Conservation (phyloP, 805 yeast species). For the Spathaspora boniae region DNA sequence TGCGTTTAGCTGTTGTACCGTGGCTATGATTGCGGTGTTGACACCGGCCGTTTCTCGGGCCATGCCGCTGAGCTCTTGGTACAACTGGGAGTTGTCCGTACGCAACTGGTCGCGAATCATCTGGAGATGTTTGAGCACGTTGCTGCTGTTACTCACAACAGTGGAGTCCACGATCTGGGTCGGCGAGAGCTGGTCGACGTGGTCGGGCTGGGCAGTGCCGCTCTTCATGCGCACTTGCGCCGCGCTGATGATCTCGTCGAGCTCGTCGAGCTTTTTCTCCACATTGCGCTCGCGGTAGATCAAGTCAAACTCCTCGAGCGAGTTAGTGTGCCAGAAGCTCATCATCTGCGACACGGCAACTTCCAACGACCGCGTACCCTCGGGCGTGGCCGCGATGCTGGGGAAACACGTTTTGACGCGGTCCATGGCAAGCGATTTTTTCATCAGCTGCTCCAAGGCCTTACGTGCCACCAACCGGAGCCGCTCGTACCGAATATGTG, state of each 20-base stretch:
- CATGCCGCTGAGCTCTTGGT: slow-evolving; percentile 18
- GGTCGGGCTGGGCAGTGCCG: slow-evolving; percentile 16
- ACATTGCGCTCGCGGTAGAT: slow-evolving; percentile 49
- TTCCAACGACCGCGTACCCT: slow-evolving; percentile 42
- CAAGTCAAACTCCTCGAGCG: slow-evolving; percentile 50
- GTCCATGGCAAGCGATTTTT: slow-evolving; percentile 46
- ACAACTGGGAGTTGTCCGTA: slow-evolving; percentile 30
- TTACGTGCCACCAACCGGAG: slow-evolving; percentile 48
- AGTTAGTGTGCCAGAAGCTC: slow-evolving; percentile 48
- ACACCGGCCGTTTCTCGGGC: slow-evolving; percentile 19
- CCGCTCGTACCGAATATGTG: slow-evolving; percentile 44
- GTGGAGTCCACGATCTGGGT: slow-evolving; percentile 32
- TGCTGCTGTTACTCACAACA: slow-evolving; percentile 17
- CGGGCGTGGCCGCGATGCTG: slow-evolving; percentile 40
- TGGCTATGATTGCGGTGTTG: slow-evolving; percentile 11
- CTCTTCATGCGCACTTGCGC: slow-evolving; percentile 32
- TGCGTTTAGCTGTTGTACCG: slow-evolving; percentile 3
- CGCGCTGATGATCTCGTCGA: slow-evolving; percentile 45
- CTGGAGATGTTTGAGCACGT: slow-evolving; percentile 23
- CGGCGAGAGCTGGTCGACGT: slow-evolving; percentile 29
- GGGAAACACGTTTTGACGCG: slow-evolving; percentile 56
- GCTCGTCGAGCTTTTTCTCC: slow-evolving; percentile 39
- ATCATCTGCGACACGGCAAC: slow-evolving; percentile 52
- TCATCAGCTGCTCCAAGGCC: slow-evolving; percentile 53
- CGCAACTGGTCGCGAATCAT: slow-evolving; percentile 37